phyloP scores from a whole-genome alignment of 1,139 yeast species.

The Wickerhamomyces sp. region DNA sequence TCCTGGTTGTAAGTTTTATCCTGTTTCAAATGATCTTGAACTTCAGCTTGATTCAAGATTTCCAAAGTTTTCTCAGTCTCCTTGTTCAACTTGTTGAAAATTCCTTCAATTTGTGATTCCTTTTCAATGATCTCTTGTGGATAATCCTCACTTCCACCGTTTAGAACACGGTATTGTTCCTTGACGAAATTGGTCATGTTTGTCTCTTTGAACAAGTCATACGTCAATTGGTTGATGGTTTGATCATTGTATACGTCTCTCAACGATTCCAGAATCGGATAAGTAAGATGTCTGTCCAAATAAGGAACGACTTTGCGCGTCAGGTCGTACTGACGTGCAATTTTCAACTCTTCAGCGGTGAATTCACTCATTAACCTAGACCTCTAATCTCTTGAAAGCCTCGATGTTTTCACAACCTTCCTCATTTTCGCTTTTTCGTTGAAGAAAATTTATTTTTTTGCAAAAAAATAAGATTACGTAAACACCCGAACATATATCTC shows the following conservation, averaged over 20 bases:
- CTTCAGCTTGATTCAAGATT: slow-evolving; percentile 43
- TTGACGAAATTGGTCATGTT: slow-evolving; percentile 47
- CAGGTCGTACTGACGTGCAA: slow-evolving; percentile 42
- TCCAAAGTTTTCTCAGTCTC: slow-evolving; percentile 42
- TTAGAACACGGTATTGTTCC: slow-evolving; percentile 36
- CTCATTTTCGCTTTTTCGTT: too few relatives aligned
- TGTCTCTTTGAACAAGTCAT: slow-evolving; percentile 48
- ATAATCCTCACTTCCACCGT: slow-evolving; percentile 32
- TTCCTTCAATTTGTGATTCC: slow-evolving; percentile 34
- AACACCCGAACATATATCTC: too few relatives aligned
- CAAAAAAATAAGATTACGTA: too few relatives aligned
- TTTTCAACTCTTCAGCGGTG: slow-evolving; percentile 27
- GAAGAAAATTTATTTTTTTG: too few relatives aligned
- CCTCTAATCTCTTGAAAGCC: too few relatives aligned
- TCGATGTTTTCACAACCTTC: too few relatives aligned
- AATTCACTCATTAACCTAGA: slow-evolving; percentile 22
- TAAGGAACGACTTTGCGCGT: slow-evolving; percentile 48
- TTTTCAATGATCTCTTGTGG: slow-evolving; percentile 36
- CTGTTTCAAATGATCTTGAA: slow-evolving; percentile 43
- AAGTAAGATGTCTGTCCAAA: slow-evolving; percentile 53
- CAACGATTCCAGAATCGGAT: slow-evolving; percentile 46
- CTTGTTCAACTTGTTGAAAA: slow-evolving; percentile 35
- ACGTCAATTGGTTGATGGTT: slow-evolving; percentile 40
- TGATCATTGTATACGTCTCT: slow-evolving; percentile 39
- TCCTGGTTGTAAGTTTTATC: slow-evolving; percentile 48